Evolutionary conservation across 1,139 yeast genomes (phyloP).

Genomic region (Pichia sp.): DNA sequence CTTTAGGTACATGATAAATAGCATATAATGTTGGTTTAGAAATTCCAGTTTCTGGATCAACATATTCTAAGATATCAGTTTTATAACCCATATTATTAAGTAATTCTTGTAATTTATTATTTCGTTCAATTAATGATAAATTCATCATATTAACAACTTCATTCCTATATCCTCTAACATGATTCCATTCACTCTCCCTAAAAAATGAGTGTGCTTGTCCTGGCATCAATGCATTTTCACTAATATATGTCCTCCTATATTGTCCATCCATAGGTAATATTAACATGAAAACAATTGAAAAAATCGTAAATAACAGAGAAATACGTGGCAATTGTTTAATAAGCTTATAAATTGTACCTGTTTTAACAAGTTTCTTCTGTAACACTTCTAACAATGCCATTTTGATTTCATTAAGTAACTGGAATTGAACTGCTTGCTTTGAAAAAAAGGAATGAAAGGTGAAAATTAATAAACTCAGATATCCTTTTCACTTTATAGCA

Average conservation of each 20-base stretch:
- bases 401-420: too few relatives aligned
- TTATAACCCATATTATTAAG: conserved; percentile 68
- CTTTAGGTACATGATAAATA: conserved; percentile 85
- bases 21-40: conserved; percentile 53
- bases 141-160: conserved; percentile 41
- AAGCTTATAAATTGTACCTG: conserved; percentile 56
- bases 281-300: conserved; percentile 63
- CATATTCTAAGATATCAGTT: conserved; percentile 38
- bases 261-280: conserved; percentile 76
- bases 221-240: conserved; percentile 96
- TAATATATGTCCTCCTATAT: conserved; percentile 74
- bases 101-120: conserved; percentile 50
- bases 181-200: conserved; percentile 92
- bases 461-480: too few relatives aligned
- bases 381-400: conserved; percentile 30
- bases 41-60: conserved; percentile 13
- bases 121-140: conserved; percentile 33
- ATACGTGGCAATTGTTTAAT: conserved; percentile 52
- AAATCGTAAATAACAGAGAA: conserved; percentile 53
- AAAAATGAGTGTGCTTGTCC: conserved; percentile 91
- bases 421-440: too few relatives aligned
- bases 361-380: conserved; percentile 38
- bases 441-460: too few relatives aligned
- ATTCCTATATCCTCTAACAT: conserved; percentile 76
- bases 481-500: too few relatives aligned